Base-by-base conservation (phyloP, 192 early-diverging fungal species). In the Spizellomyces sp. region DNA sequence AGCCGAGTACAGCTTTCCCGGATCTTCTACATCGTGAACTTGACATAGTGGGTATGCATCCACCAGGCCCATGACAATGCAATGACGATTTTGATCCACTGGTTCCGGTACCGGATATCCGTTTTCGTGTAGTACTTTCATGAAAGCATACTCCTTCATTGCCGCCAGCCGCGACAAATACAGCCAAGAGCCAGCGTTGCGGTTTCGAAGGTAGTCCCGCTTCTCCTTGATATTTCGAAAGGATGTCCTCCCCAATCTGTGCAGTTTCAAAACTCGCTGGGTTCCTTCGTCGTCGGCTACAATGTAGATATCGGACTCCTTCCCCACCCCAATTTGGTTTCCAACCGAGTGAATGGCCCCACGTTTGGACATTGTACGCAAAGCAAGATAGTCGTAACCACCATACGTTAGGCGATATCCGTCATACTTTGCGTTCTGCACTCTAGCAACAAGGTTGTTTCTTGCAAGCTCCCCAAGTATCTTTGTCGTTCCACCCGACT, bases 271-370 rank as follows among this genome's bases (percentile, higher is more conserved):
- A n/a, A 98, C 95, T 45, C 87, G 86, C 75, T 98, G 92, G 58
- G 87, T 80, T 48, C 92, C 93, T 45, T 97, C 90, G 50, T 94
- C 95, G 75, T 96, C 91, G 2, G 94, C 95, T 15, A 98, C 95
- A 75, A 98, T 88, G 78, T 95, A 96, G 79, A 99, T 95, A 76
- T 99, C 97, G 5, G 96, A 97, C 80, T 99, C 98, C 79, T 99
- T 99, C 55, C 98, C 98, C 7, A 99, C 95, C 77, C 98, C 98
- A 75, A 99, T 98, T 82, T 98, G 96, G 82, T 98, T 97, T 17
- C 98, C 98, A 5, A 99, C 96, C 27, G 96, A 98, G 66, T 88
- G 88, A 14, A 99, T 89, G 1, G 88, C 82, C 9, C 92, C 93
- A 52, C 95, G 87, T 75, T 92, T 92, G 64, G 86, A 89, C 74